Conservation (phyloP, 108 stramenopile species). For the Discostella stelligeroides region DNA sequence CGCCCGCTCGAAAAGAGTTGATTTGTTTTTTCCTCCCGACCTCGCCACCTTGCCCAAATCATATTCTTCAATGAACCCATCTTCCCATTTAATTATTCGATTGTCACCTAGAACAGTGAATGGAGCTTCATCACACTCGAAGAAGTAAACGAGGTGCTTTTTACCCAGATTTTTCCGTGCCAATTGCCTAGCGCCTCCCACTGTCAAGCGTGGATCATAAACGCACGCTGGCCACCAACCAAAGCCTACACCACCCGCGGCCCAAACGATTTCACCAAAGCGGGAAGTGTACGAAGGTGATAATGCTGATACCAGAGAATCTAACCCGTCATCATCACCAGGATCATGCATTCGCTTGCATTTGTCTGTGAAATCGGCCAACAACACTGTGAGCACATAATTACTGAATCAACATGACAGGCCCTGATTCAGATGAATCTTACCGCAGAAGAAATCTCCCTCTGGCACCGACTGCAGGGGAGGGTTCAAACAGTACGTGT, state of each 20-base stretch:
- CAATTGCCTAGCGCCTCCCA: slow-evolving; percentile 72
- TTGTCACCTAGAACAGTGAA: slow-evolving; percentile 68
- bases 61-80: slow-evolving; percentile 74
- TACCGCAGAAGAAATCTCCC: slow-evolving; percentile 84
- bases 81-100: slow-evolving; percentile 68
- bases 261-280: slow-evolving; percentile 87
- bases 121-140: slow-evolving; percentile 83
- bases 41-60: slow-evolving; percentile 80
- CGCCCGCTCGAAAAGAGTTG: slow-evolving; percentile 61
- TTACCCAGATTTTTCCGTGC: slow-evolving; percentile 84
- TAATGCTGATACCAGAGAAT: slow-evolving; percentile 65
- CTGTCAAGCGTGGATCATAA: slow-evolving; percentile 70
- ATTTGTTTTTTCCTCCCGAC: slow-evolving; percentile 57
- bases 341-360: slow-evolving; percentile 49
- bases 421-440: slow-evolving; percentile 24
- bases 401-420: neutral
- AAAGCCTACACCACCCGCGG: slow-evolving; percentile 78
- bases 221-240: slow-evolving; percentile 74
- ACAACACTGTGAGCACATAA: neutral
- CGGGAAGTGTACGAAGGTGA: slow-evolving; percentile 69
- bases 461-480: slow-evolving; percentile 68
- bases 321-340: slow-evolving; percentile 61
- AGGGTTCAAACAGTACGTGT: slow-evolving; percentile 74
- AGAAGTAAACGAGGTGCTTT: slow-evolving; percentile 82
- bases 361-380: slow-evolving; percentile 30